Base-by-base conservation (phyloP, 1,139 yeast species). In the Magnusiomyces clavatus region DNA sequence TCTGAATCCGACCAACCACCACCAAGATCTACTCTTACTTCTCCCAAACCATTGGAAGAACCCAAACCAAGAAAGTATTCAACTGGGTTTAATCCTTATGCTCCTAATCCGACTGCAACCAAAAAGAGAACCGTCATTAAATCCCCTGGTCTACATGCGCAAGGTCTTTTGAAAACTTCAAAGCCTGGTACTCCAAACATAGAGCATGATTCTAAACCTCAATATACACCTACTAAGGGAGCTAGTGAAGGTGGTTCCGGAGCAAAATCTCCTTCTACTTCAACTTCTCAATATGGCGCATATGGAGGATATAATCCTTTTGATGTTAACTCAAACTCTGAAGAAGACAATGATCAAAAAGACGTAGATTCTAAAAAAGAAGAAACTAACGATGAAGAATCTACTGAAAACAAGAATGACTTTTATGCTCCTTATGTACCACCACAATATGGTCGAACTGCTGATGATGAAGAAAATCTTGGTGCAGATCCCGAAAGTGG, bases 391-490 rank as follows among this genome's bases (percentile, higher is more conserved):
- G 51, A 52, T 5, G 38, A 49, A 13, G 37, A 31, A 16, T 35
- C 37, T 11, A 36, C 13, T 4, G 49, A 24, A 20, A 31, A 24
- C 29, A 43, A 43, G 16, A 31, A n/a, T 6, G 46, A 46, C 19
- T 43, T 24, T 36, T 44, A 44, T 43, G 48, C 49, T 11, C 47
- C 56, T 31, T 54, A 54, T 29, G 53, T 54, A n/a, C 55, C 54
- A 13, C 58, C 64, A 41, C 64, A 66, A 29, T 72, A 68, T 31
- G 66, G 63, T 14, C 69, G 69, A 54, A 73, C 74, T 49, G 79
- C 75, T 58, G 71, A 70, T 44, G 75, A 70, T 37, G 77, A 74
- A 46, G 75, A 70, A 44, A 70, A 66, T 16, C 71, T 66, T 43
- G 70, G 40, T n/a, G 14, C 17, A 4, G 24, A 16, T 41, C 66